Conservation (phyloP, 306 rosid species). For the Canavalia ensiformis region DNA sequence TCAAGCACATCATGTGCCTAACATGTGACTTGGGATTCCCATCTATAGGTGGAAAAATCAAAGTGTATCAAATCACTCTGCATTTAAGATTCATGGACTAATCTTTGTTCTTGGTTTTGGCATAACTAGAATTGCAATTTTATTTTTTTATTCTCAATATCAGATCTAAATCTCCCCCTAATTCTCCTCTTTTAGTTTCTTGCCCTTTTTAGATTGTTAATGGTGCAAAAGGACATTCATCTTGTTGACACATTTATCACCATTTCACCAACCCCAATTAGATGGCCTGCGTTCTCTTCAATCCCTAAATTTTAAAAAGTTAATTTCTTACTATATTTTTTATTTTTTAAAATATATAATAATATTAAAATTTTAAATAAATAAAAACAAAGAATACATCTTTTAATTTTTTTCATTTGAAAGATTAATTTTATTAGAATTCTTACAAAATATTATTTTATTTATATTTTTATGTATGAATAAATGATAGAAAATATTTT, state of each 20-base stretch:
- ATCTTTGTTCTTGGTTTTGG: constrained; percentile 38
- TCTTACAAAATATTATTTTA: no score
- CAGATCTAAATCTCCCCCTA: neutral
- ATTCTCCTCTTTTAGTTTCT: neutral
- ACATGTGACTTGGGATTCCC: constrained; percentile 46
- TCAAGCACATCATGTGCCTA: constrained; percentile 37
- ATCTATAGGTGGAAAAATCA: neutral
- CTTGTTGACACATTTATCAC: constrained; percentile 25
- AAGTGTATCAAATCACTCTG: constrained; percentile 34
- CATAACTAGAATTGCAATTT: neutral
- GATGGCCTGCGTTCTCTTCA: neutral
- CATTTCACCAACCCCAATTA: constrained; percentile 37
- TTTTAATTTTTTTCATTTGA: no score
- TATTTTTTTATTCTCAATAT: neutral
- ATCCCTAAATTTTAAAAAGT: no score
- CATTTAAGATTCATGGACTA: constrained; percentile 3
- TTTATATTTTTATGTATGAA: no score
- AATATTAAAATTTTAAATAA: no score
- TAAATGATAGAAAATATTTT: no score
- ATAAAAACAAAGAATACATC: no score
- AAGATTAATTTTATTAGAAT: no score
- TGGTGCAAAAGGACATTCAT: constrained; percentile 36
- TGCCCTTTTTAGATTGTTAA: neutral
- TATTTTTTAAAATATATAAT: no score
- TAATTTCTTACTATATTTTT: no score